A percentile compares a stretch with the other conserved stretches of the same genome.
Conservation (phyloP, 192 early-diverging fungal genomes). For the Coemansia sp. region DNA sequence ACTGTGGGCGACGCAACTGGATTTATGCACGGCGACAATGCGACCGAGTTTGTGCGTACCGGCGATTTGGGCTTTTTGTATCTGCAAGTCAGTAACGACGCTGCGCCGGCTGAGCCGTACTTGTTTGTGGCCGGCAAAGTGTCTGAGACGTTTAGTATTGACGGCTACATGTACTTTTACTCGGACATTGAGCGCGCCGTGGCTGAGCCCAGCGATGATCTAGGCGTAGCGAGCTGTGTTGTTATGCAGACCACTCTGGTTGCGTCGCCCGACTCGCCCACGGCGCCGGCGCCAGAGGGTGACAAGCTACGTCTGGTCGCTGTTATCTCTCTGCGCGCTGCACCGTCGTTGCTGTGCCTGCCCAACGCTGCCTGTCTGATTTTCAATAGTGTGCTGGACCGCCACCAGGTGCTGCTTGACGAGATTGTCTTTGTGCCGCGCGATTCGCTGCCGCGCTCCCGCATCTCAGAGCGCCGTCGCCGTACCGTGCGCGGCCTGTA, state of each 20-base stretch:
- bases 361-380: conserved; percentile 59
- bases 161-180: conserved; percentile 71
- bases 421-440: conserved; percentile 62
- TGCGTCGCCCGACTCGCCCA: conserved; percentile 12
- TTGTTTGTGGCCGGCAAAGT: conserved; percentile 77
- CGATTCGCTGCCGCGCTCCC: conserved; percentile 59
- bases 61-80: conserved; percentile 83
- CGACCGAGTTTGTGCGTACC: conserved; percentile 68
- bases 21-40: conserved; percentile 58
- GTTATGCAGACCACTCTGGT: conserved; percentile 36
- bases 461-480: conserved; percentile 58
- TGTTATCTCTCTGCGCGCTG: conserved; percentile 28
- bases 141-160: conserved; percentile 65
- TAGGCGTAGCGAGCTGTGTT: conserved; percentile 31
- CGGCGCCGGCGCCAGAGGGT: conserved; percentile 4
- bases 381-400: conserved; percentile 65
- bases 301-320: conserved; percentile 34
- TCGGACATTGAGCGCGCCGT: conserved; percentile 71
- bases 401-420: conserved; percentile 69
- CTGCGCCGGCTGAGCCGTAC: conserved; percentile 61
- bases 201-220: conserved; percentile 60
- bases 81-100: conserved; percentile 58
- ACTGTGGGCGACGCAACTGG: conserved; percentile 20
- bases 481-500: conserved; percentile 38
- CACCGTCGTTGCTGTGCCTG: conserved; percentile 35